Base-by-base conservation (phyloP, 1,139 yeast genomes). In the Magnusiomyces tetraspermus region DNA sequence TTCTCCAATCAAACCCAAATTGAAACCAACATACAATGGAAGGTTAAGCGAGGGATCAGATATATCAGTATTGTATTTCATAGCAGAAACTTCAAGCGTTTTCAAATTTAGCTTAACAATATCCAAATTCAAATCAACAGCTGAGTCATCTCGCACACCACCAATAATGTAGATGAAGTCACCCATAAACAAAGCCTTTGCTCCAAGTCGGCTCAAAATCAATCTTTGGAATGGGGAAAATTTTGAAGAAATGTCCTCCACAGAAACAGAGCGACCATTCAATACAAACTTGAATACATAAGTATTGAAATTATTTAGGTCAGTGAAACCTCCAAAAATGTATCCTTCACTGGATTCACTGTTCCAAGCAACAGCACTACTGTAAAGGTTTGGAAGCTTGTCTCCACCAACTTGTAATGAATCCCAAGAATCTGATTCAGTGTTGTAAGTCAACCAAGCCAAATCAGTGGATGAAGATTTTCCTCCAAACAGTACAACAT, bases 11-110 rank as follows among this genome's bases (percentile, higher is more conserved):
- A 53, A 30, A 22, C 53, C 67, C 43, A 79, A 52, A 33, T 75
- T 77, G 59, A 78, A 78, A 0, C 92, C 92, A n/a, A 81, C 75
- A 28, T 83, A 68, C 57, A 84, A 68, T 1, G 86, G 85, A 1
- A 76, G 70, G 0, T 61, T 55, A 1, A 0, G 59, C 5, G 47
- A 43, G 11, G 15, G 8, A 30, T 26, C 31, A 8, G 40, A 33
- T 8, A 36, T 54, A 2, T 63, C 64, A 1, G 70, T 67, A 1
- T 78, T 65, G 26, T 2, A 50, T 2, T 36, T 46, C 13, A 30
- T 49, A 42, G 28, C 47, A n/a, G 17, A 44, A 30, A 19, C 53
- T 43, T 41, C 50, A 30, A 1, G 11, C 17, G 45, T 43, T 2
- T n/a, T 13, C 0, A 73, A 48, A 53, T 73, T 66, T 23, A 75